Percentiles rank a stretch among this genome's conserved stretches.
Conservation (phyloP, 345 rosid species). For the Atalantia buxifolia region DNA sequence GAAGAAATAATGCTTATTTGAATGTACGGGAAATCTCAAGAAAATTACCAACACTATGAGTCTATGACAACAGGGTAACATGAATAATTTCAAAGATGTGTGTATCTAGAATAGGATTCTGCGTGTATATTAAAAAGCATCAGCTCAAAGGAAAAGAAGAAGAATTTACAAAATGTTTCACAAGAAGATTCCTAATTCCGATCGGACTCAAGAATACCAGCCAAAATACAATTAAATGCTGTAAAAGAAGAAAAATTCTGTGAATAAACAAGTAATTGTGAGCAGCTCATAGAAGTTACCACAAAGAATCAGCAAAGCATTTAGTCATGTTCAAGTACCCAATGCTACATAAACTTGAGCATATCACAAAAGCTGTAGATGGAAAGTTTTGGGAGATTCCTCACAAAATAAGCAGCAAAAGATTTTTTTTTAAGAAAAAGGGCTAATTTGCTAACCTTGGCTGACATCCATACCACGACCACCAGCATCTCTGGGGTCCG, state of each 20-base stretch:
- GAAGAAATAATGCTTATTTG: not conserved
- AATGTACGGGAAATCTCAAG: not conserved
- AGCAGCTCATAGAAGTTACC: not conserved
- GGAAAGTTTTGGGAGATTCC: not conserved
- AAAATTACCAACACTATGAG: not conserved
- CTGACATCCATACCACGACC: slow-evolving; percentile 88
- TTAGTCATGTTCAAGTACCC: slow-evolving; percentile 9
- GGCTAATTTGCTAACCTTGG: slow-evolving; percentile 40
- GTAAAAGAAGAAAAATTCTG: not conserved
- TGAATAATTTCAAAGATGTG: not conserved
- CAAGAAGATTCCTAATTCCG: not conserved
- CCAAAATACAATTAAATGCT: not conserved
- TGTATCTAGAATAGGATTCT: not conserved
- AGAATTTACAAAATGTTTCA: not conserved
- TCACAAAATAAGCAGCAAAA: not conserved
- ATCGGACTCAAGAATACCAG: not conserved
- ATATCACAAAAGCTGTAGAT: not conserved
- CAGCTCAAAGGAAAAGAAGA: not conserved
- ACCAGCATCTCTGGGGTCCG: slow-evolving; percentile 74
- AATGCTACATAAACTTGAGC: not conserved
- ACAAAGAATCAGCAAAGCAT: not conserved
- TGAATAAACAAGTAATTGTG: not conserved
- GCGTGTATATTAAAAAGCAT: not conserved
- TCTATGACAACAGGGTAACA: not conserved
- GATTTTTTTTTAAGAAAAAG: not conserved